phyloP scores from a whole-genome alignment of 2,329 filamentous ascomycete species.

The Arthrobotrys sinensis region DNA sequence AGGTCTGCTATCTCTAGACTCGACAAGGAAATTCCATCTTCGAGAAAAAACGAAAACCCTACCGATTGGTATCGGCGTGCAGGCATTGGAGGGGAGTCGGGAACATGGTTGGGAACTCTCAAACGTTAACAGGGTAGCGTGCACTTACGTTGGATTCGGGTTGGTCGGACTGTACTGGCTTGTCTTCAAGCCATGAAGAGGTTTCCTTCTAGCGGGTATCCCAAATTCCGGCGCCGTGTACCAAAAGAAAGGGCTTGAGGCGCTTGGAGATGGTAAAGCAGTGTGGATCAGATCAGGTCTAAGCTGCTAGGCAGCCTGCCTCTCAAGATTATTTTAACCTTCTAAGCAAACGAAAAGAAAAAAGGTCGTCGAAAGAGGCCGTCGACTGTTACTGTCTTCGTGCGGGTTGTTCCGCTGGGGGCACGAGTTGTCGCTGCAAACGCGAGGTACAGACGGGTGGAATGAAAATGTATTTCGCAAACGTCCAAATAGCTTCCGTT shows the following conservation, averaged over 20 bases:
- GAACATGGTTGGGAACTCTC: background rate
- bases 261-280: slow-evolving; percentile 8
- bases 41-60: slow-evolving; percentile 33
- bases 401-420: slow-evolving; percentile 47
- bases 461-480: slow-evolving; percentile 55
- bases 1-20: slow-evolving; percentile 6
- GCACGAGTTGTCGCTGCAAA: slow-evolving; percentile 35
- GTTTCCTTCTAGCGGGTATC: background rate
- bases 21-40: slow-evolving; percentile 25
- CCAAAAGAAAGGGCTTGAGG: background rate
- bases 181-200: slow-evolving; percentile 27
- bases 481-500: slow-evolving; percentile 51
- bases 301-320: slow-evolving; percentile 57
- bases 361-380: slow-evolving; percentile 5
- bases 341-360: slow-evolving; percentile 9
- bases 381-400: slow-evolving; percentile 27
- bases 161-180: slow-evolving; percentile 12
- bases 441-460: slow-evolving; percentile 32
- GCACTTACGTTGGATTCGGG: slow-evolving; percentile 31
- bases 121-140: slow-evolving; percentile 7
- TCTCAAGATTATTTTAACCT: background rate
- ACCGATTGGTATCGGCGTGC: slow-evolving; percentile 22
- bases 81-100: slow-evolving; percentile 33
- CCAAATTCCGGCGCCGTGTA: slow-evolving; percentile 23
- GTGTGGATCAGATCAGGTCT: slow-evolving; percentile 20